Base-by-base conservation (phyloP, 116 monocot species). In the Trichopus zeylanicus region DNA sequence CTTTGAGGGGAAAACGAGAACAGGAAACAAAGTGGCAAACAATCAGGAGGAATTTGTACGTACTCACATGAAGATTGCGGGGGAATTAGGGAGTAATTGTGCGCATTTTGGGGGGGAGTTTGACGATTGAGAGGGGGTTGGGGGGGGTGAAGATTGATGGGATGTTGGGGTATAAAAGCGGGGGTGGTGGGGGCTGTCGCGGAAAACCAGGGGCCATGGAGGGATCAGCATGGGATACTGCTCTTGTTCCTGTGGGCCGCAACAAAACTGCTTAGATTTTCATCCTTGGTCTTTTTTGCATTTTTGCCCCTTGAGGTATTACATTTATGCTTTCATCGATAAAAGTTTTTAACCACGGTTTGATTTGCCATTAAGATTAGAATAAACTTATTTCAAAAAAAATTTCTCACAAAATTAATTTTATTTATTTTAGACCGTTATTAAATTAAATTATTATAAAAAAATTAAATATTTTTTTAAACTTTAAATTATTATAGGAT, bases 151-250 rank as follows among this genome's bases (percentile, higher is more conserved):
- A 13, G 42, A 42, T 42, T 42, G 42, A 16, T 13, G 7, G n/a
- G 13, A 42, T 3, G 18, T 13, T 13, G 13, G 18, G 16, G 42
- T 42, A 42, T 42, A 42, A 42, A 15, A 12, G n/a, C 3, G 12
- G 4, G 42, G 13, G 42, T 13, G 12, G 3, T 13, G 7, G 39
- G 42, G 8, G 4, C 8, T 33, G 32, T 8, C 32, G 42, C 5
- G 42, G n/a, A 76, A 76, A 76, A 76, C 75, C 75, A 61, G 64
- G 75, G 75, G 75, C 75, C 60, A 46, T 53, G 39, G 49, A 6
- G 15, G 12, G 33, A 6, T 10, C n/a, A 16, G 42, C 18, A 16
- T n/a, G 1, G 12, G n/a, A 42, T 42, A 42, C 48, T 28, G 0
- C 42, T 42, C 18, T 42, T 42, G 60, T 76, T 70, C 75, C 75